phyloP scores from a whole-genome alignment of 768 basidiomycete species.

The Chalciporus piperatus region DNA sequence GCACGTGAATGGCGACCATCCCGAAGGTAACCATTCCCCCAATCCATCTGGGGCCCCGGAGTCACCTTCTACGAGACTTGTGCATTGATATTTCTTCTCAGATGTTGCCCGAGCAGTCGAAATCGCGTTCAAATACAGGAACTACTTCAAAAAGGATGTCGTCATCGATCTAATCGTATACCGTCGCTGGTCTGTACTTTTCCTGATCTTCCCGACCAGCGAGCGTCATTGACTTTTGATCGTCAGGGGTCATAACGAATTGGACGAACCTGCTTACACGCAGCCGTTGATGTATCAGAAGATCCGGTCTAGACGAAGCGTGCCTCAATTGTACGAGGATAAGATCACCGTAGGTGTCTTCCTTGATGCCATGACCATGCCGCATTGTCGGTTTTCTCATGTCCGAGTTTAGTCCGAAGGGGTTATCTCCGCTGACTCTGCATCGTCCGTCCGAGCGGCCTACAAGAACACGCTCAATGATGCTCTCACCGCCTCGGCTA shows the following conservation, averaged over 20 bases:
- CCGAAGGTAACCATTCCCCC: conserved; percentile 54
- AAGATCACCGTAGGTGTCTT: conserved; percentile 59
- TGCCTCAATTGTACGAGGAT: conserved; percentile 80
- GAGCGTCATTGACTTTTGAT: neutral
- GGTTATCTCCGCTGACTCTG: conserved; percentile 49
- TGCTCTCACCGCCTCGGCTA: conserved; percentile 49
- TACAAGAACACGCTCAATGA: conserved; percentile 66
- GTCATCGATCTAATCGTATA: conserved; percentile 90
- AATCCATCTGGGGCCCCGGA: neutral
- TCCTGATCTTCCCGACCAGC: neutral
- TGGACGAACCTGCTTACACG: conserved; percentile 84
- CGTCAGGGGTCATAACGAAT: conserved; percentile 80
- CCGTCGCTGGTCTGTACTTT: conserved; percentile 60
- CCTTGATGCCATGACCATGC: neutral
- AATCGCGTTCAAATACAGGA: conserved; percentile 83
- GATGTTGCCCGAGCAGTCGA: conserved; percentile 85
- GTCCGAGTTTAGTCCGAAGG: conserved; percentile 20
- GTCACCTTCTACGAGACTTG: neutral
- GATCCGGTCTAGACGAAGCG: conserved; percentile 72
- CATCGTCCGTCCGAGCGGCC: conserved; percentile 47
- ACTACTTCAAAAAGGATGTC: conserved; percentile 88
- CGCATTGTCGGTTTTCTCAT: neutral
- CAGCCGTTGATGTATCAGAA: conserved; percentile 90
- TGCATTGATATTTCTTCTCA: conserved; percentile 21
- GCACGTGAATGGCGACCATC: conserved; percentile 90